phyloP scores from a whole-genome alignment of 208 protist species.

The Phytomonas sp. region DNA sequence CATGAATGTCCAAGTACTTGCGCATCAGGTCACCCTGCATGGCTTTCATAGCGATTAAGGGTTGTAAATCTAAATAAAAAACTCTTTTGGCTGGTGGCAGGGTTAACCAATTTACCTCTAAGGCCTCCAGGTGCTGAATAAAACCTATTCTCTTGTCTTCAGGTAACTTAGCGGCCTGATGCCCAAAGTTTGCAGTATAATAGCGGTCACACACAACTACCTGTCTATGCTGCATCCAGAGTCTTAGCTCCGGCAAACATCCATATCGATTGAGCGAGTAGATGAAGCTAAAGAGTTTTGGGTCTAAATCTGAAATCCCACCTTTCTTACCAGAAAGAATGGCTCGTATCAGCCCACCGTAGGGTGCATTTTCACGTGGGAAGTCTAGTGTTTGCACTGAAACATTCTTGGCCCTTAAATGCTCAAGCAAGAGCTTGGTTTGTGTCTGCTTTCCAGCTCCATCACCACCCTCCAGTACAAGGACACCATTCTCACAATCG shows the following conservation, averaged over 20 bases:
- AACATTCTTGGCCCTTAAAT: constrained; percentile 14
- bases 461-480: constrained; percentile 89
- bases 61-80: constrained; percentile 81
- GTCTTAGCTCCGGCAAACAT: constrained; percentile 45
- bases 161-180: constrained; percentile 83
- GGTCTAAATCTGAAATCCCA: constrained; percentile 56
- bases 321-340: constrained; percentile 80
- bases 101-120: constrained; percentile 71
- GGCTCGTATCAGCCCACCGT: constrained; percentile 72
- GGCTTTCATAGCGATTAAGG: constrained; percentile 49
- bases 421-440: constrained; percentile 39
- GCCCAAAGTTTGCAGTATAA: constrained; percentile 87
- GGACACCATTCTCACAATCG: constrained; percentile 18
- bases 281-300: constrained; percentile 83
- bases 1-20: constrained; percentile 82
- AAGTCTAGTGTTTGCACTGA: constrained; percentile 74
- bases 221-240: constrained; percentile 51
- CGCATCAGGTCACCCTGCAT: constrained; percentile 69
- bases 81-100: constrained; percentile 65
- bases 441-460: constrained; percentile 90
- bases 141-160: constrained; percentile 43
- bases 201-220: constrained; percentile 84
- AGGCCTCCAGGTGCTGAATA: constrained; percentile 49
- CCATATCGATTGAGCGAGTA: constrained; percentile 85
- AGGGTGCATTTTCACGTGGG: constrained; percentile 65